Evolutionary conservation across 805 yeast genomes (phyloP).

Genomic region (Ogataea pilisensis): DNA sequence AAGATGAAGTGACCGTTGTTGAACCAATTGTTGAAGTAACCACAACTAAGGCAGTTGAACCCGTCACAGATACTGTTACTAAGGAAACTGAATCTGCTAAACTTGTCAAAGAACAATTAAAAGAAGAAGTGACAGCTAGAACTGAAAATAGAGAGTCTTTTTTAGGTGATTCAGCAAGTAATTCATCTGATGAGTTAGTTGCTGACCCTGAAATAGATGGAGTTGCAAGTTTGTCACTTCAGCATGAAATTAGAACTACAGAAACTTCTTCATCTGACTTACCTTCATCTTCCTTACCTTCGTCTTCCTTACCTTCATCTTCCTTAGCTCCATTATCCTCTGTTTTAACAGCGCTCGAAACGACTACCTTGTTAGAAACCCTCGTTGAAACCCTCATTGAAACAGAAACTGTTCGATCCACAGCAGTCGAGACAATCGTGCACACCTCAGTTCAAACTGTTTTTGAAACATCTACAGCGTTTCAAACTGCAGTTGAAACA

Average conservation of each 20-base stretch:
- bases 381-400: not conserved
- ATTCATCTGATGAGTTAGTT: no score
- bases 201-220: no score
- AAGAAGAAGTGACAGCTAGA: not conserved
- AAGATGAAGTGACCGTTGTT: not conserved
- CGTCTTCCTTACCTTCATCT: no score
- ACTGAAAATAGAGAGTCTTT: not conserved
- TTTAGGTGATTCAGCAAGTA: not conserved
- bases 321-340: no score
- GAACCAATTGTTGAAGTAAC: not conserved
- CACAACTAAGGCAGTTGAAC: not conserved
- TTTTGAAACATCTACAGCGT: constrained; percentile 1
- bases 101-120: not conserved
- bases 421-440: not conserved
- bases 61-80: not conserved
- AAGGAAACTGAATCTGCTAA: not conserved
- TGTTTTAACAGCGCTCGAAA: not conserved
- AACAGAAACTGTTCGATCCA: constrained; percentile 2
- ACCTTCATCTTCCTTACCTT: no score
- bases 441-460: not conserved
- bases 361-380: not conserved
- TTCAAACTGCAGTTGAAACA: constrained; percentile 8
- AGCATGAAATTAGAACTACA: no score
- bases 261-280: no score
- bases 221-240: no score